A percentile compares a stretch with the other conserved stretches of the same genome.
Conservation (phyloP, 73 alveolate species). For the Paramecium biaurelia region DNA sequence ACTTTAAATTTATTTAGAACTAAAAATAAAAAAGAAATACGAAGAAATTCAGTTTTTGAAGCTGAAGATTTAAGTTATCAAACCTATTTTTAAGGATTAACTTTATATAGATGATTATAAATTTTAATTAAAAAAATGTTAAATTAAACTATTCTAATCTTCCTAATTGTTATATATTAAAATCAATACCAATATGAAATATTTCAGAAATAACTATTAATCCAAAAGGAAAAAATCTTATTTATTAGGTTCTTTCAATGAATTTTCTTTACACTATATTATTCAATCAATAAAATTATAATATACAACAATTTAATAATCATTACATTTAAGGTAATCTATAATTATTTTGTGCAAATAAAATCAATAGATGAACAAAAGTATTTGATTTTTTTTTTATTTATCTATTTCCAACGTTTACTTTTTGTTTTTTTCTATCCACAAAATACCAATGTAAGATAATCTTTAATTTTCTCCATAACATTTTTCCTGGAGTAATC, state of each 20-base stretch:
- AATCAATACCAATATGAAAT: background rate
- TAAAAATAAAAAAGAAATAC: background rate
- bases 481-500: conserved; percentile 5
- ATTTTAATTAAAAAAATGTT: too few relatives aligned
- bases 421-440: background rate
- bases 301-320: background rate
- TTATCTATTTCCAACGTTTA: background rate
- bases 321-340: background rate
- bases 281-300: background rate
- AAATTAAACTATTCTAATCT: background rate
- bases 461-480: conserved; percentile 49
- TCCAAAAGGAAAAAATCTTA: background rate
- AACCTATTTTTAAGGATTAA: background rate
- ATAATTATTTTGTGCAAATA: background rate
- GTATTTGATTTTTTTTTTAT: background rate
- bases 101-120: background rate
- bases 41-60: background rate
- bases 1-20: background rate
- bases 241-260: background rate
- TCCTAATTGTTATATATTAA: too few relatives aligned
- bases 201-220: background rate
- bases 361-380: background rate
- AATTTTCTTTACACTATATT: background rate
- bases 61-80: background rate
- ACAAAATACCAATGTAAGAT: conserved; percentile 23